A percentile compares a stretch with the other conserved stretches of the same genome.
phyloP scores from a whole-genome alignment of 306 rosid genomes.

The Vigna nakashimae region DNA sequence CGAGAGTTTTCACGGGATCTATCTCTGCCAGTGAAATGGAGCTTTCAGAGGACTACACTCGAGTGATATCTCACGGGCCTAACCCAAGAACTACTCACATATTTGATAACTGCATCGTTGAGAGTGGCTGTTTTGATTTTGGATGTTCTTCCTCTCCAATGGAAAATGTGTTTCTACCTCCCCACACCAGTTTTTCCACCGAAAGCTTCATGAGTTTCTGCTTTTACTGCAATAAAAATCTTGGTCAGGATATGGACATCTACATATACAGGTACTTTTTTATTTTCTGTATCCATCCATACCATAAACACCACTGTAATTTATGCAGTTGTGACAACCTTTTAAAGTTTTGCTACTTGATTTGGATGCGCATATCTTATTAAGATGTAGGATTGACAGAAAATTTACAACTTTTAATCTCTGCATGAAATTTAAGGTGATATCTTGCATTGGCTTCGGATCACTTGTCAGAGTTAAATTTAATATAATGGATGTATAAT shows the following conservation, averaged over 20 bases:
- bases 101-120: conserved; percentile 71
- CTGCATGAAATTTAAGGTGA: conserved; percentile 5
- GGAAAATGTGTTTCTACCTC: conserved; percentile 33
- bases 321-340: background rate
- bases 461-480: no score
- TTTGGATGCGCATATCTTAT: background rate
- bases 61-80: conserved; percentile 75
- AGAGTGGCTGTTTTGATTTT: conserved; percentile 52
- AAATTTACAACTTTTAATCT: background rate
- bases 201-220: conserved; percentile 67
- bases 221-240: conserved; percentile 63
- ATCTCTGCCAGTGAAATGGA: conserved; percentile 71
- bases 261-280: conserved; percentile 77
- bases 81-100: conserved; percentile 81
- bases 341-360: background rate
- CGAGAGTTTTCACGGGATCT: conserved; percentile 47
- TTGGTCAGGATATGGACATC: conserved; percentile 62
- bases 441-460: no score
- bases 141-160: conserved; percentile 48
- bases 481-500: background rate
- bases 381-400: background rate
- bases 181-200: conserved; percentile 43
- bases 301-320: background rate
- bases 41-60: conserved; percentile 77
- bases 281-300: background rate